Base-by-base conservation (phyloP, 306 rosid genomes). In the Cucumis cinereus region DNA sequence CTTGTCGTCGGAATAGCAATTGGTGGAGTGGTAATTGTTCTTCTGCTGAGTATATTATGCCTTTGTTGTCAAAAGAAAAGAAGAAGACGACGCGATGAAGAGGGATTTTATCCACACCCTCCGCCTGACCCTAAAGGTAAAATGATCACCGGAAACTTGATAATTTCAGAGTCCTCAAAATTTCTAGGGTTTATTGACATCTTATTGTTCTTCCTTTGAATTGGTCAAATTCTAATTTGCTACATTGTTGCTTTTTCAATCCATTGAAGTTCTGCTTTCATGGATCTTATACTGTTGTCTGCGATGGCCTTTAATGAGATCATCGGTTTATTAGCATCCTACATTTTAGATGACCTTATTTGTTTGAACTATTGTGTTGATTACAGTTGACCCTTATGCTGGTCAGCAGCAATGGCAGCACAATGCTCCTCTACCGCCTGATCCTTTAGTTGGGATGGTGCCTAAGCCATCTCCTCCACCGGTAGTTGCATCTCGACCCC, bases 51-150 rank as follows among this genome's bases (percentile, higher is more conserved):
- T 79, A 22, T 94, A 52, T 78, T 86, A 23, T 94, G 96, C 80
- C 41, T 94, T 43, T 94, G 92, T 72, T 85, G 90, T 50, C 71
- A 82, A 16, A 41, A 95, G 87, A 87, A 92, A 89, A 94, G 88
- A 87, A 93, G 85, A 83, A 88, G 85, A 62, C 88, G 91, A 60
- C 81, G 82, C 38, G 86, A 77, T n/a, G 91, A 88, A 36, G 90
- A 86, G 36, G 88, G 89, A 92, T 85, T 14, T 17, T 79, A 86
- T 15, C 92, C 87, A 57, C 90, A 86, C 23, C 96, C 73, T 45
- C 79, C 84, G 60, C 84, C 82, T 13, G 87, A 83, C 40, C 90
- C 92, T 56, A 94, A 94, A 89, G 90, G 99, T 94, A 79, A 76
- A 19, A 16, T 47, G 50, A 12, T 59, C 45, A 10, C 49, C 49